phyloP scores from a whole-genome alignment of 768 basidiomycete genomes.

The Gloeostereum incarnatum region DNA sequence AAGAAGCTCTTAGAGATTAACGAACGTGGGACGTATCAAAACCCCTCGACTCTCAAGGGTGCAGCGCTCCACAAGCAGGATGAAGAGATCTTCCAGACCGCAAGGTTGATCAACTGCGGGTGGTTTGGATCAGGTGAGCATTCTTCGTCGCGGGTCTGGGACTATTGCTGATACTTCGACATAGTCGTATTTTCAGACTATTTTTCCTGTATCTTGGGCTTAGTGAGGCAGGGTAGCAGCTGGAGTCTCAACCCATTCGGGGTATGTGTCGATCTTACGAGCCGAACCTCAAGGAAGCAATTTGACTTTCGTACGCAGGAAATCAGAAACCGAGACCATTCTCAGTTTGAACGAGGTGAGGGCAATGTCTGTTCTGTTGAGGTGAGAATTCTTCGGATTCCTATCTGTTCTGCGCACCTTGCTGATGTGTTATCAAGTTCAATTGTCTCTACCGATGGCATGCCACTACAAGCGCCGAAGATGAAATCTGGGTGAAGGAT shows the following conservation, averaged over 20 bases:
- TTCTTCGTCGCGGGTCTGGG: conserved; percentile 1
- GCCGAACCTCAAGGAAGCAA: not conserved
- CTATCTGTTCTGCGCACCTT: not conserved
- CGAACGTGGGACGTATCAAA: conserved; percentile 53
- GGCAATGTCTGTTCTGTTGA: conserved; percentile 82
- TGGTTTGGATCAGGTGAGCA: conserved; percentile 59
- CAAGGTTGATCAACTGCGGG: conserved; percentile 67
- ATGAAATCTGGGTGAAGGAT: conserved; percentile 58
- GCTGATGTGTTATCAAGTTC: conserved; percentile 35
- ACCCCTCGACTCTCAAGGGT: conserved; percentile 39
- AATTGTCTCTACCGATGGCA: conserved; percentile 85
- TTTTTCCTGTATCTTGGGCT: conserved; percentile 72
- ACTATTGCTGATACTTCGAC: conserved; percentile 1
- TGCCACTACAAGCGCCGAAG: conserved; percentile 62
- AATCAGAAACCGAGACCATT: conserved; percentile 53
- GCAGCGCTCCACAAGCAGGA: conserved; percentile 42
- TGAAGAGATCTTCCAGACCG: conserved; percentile 79
- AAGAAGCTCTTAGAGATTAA: conserved; percentile 72
- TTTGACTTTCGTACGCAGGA: conserved; percentile 29
- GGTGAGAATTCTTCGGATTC: conserved; percentile 33
- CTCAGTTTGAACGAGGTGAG: conserved; percentile 66
- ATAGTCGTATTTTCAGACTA: conserved; percentile 75
- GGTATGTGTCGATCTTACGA: conserved; percentile 23
- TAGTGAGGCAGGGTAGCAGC: conserved; percentile 61
- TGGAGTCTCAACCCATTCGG: conserved; percentile 76